Conservation (phyloP, 176 grass and related monocot species). For the Coix lacrymajobi region DNA sequence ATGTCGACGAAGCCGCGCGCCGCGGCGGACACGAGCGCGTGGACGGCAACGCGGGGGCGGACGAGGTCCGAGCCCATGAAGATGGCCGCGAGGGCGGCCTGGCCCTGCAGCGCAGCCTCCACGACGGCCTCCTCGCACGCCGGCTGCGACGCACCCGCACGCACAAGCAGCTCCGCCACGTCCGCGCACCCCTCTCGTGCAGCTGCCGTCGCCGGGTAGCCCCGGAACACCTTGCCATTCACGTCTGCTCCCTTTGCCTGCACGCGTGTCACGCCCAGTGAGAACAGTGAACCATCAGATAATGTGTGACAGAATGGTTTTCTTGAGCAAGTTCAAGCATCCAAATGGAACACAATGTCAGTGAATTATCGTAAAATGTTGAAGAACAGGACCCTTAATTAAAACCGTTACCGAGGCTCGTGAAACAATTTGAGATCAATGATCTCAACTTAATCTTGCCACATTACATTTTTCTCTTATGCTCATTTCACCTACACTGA, state of each 20-base stretch:
- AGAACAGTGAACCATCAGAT: neutral
- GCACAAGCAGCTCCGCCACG: slow-evolving; percentile 71
- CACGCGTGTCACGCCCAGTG: neutral
- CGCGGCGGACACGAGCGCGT: slow-evolving; percentile 74
- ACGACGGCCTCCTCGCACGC: slow-evolving; percentile 96
- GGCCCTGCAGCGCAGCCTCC: slow-evolving; percentile 73
- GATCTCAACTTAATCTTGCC: neutral
- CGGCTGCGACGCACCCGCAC: slow-evolving; percentile 75
- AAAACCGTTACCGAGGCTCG: neutral
- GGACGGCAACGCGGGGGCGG: slow-evolving; percentile 59
- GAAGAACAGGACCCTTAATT: neutral
- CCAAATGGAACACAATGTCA: neutral
- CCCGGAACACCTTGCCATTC: slow-evolving; percentile 79
- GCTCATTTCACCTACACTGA: neutral
- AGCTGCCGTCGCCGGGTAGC: slow-evolving; percentile 73
- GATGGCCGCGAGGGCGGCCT: slow-evolving; percentile 55
- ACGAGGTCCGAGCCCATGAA: slow-evolving; percentile 86
- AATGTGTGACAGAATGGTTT: neutral
- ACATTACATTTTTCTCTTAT: neutral
- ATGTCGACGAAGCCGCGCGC: slow-evolving; percentile 74
- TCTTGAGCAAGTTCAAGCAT: neutral
- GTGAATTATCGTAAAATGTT: neutral
- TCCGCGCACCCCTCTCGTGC: slow-evolving; percentile 68
- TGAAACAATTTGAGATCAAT: neutral
- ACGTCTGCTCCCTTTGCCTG: slow-evolving; percentile 87